Percentiles rank a stretch among this genome's conserved stretches.
Evolutionary conservation across 768 basidiomycete species (phyloP).

Genomic region (Russula griseocarnosa): DNA sequence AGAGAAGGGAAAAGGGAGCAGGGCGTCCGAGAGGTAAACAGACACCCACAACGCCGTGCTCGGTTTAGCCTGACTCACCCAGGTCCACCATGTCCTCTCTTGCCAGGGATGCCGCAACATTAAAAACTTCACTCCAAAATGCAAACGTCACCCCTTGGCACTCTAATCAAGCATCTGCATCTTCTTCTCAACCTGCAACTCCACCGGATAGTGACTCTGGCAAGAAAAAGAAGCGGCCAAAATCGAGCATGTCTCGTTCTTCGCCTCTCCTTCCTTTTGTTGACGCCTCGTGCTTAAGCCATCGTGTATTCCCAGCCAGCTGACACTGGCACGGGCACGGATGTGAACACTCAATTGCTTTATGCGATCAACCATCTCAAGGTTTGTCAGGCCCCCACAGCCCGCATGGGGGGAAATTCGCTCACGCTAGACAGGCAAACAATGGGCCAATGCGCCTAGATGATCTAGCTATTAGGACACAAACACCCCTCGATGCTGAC

Average conservation of each 20-base stretch:
- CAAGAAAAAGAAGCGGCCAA: conserved; percentile 55
- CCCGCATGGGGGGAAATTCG: neutral
- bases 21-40: conserved; percentile 1
- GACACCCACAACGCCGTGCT: conserved; percentile 5
- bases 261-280: conserved; percentile 26
- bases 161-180: conserved; percentile 39
- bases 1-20: neutral
- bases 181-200: conserved; percentile 42
- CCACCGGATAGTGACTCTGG: conserved; percentile 25
- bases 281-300: conserved; percentile 41
- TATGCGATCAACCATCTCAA: conserved; percentile 82
- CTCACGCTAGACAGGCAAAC: conserved; percentile 44
- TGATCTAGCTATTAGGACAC: conserved; percentile 79
- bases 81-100: conserved; percentile 54
- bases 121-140: conserved; percentile 59
- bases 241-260: conserved; percentile 49
- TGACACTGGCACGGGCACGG: conserved; percentile 75
- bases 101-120: conserved; percentile 64
- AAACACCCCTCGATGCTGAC: conserved; percentile 74
- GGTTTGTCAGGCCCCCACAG: conserved; percentile 38
- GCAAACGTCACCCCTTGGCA: conserved; percentile 78
- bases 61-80: neutral
- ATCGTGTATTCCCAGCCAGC: conserved; percentile 84
- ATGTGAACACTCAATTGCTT: conserved; percentile 83
- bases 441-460: conserved; percentile 81